A percentile compares a stretch with the other conserved stretches of the same genome.
Conservation (phyloP, 345 rosid genomes). For the Eucalyptus caleyi region DNA sequence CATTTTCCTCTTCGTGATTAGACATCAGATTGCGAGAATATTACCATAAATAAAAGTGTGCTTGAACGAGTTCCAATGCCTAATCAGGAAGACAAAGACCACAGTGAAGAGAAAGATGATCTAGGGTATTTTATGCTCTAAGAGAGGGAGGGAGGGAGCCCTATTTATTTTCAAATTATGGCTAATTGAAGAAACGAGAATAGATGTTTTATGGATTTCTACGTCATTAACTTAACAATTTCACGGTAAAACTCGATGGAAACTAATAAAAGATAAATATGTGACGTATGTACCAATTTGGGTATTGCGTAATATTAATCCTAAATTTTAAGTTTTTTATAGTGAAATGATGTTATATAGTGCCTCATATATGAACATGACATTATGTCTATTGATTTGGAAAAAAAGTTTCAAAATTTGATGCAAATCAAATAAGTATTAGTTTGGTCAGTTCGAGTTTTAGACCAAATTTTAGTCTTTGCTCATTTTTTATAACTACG, state of each 20-base stretch:
- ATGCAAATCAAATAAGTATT: background rate
- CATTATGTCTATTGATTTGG: background rate
- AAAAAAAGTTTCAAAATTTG: no score
- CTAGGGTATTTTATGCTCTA: background rate
- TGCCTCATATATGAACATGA: background rate
- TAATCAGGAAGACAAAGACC: no score
- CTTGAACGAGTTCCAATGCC: no score
- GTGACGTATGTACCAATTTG: accelerated
- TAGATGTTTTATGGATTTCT: background rate
- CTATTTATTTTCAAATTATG: background rate
- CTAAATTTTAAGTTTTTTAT: no score
- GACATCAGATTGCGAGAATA: no score
- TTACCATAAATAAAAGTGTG: no score
- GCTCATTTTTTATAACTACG: background rate
- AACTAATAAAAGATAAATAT: accelerated
- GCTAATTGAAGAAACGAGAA: no score
- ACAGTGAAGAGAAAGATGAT: background rate
- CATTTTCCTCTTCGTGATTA: no score
- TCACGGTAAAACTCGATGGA: accelerated
- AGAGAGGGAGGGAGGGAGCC: background rate
- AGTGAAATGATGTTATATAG: no score
- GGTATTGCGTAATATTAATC: accelerated
- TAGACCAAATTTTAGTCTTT: background rate
- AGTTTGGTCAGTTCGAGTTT: background rate
- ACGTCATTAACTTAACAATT: no score